Conservation (phyloP, 768 basidiomycete species). For the Panaeolus cyanescens region DNA sequence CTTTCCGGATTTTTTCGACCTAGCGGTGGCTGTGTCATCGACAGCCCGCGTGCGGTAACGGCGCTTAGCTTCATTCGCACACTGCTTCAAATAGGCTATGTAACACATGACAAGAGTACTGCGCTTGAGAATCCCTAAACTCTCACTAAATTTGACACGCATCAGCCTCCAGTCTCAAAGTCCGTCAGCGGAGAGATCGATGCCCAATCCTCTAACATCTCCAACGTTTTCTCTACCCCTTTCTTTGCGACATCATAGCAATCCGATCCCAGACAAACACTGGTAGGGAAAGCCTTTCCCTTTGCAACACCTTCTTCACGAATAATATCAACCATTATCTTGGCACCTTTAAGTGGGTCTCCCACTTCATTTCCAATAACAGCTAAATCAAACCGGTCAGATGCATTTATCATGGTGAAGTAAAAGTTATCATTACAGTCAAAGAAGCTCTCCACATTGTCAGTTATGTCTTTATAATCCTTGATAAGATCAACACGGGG, state of each 20-base stretch:
- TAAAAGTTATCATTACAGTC: conserved; percentile 19
- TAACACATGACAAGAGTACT: too few species aligned
- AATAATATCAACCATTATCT: conserved; percentile 31
- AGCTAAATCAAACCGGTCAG: conserved; percentile 15
- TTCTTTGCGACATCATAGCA: conserved; percentile 23
- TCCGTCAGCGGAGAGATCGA: conserved; percentile 22
- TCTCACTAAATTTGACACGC: too few species aligned
- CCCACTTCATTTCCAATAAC: conserved; percentile 34
- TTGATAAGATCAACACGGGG: conserved; percentile 27
- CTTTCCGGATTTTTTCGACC: too few species aligned
- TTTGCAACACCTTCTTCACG: conserved; percentile 26
- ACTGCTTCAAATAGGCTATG: too few species aligned
- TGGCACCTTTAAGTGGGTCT: conserved; percentile 31
- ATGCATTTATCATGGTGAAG: not conserved
- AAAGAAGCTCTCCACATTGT: conserved; percentile 23
- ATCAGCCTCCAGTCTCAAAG: too few species aligned
- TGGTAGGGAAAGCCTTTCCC: conserved; percentile 26
- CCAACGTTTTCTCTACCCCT: too few species aligned
- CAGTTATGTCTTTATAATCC: conserved; percentile 30
- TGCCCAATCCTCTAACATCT: conserved; percentile 34
- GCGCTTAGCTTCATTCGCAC: too few species aligned
- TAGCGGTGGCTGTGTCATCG: too few species aligned
- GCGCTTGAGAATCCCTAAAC: too few species aligned
- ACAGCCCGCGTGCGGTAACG: too few species aligned
- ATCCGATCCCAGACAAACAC: conserved; percentile 29